phyloP scores from a whole-genome alignment of 2,329 filamentous ascomycete genomes.

The Ramularia collo-cygni region DNA sequence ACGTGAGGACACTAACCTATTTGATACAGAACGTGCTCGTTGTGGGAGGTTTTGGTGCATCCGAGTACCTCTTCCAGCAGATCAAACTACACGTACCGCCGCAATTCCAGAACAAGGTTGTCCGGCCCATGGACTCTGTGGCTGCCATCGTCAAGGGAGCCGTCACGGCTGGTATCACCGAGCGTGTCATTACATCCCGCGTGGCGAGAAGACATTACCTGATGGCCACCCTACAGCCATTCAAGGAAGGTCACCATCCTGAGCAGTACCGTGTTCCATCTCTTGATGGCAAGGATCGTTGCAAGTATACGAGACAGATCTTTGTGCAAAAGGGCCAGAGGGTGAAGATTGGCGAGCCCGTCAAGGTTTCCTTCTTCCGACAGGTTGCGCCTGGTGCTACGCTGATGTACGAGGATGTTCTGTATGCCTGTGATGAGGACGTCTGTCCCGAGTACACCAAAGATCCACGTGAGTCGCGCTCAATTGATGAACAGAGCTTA shows the following conservation, averaged over 20 bases:
- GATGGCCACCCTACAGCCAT: conserved; percentile 96
- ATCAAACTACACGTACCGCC: conserved; percentile 98
- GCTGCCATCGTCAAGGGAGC: conserved; percentile 98
- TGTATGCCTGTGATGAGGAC: conserved; percentile 97
- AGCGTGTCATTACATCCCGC: conserved; percentile 92
- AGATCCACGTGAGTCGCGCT: conserved; percentile 77
- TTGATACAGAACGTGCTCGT: conserved; percentile 72
- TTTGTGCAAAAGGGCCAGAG: conserved; percentile 98
- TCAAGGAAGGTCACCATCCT: conserved; percentile 97
- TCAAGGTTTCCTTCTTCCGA: conserved; percentile 98
- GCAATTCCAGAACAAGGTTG: conserved; percentile 97
- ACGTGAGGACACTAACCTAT: conserved; percentile 22
- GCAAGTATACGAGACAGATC: conserved; percentile 97
- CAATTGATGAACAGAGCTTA: not conserved
- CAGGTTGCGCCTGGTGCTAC: conserved; percentile 95
- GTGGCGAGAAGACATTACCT: conserved; percentile 96
- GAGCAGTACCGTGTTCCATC: conserved; percentile 97
- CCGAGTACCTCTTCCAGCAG: conserved; percentile 98
- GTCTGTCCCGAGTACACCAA: conserved; percentile 98
- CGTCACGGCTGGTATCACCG: conserved; percentile 94
- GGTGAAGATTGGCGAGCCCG: conserved; percentile 97
- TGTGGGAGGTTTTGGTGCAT: conserved; percentile 95
- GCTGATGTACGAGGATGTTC: conserved; percentile 97
- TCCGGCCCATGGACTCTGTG: conserved; percentile 97
- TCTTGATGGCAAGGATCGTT: conserved; percentile 92